Evolutionary conservation across 108 stramenopile genomes (phyloP).

Genomic region (Nitzschia inconspicua): DNA sequence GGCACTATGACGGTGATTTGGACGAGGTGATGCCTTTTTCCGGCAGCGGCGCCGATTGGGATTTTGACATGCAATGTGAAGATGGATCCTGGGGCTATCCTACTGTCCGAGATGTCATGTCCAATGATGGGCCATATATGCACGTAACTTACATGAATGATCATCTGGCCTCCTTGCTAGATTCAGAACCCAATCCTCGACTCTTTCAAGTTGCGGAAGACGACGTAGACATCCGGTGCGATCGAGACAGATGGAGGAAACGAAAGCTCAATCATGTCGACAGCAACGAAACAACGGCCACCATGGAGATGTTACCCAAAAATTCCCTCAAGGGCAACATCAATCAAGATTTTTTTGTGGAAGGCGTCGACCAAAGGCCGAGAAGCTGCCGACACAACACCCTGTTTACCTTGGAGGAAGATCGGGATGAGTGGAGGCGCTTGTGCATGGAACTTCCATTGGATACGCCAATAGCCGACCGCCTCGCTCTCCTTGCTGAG

Average conservation of each 20-base stretch:
- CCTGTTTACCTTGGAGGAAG: background rate
- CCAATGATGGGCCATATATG: constrained; percentile 1
- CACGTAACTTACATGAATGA: background rate
- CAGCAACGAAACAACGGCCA: background rate
- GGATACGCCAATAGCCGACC: background rate
- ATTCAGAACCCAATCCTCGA: background rate
- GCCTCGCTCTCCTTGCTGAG: constrained; percentile 2
- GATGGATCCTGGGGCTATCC: background rate
- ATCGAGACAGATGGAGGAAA: constrained; percentile 4
- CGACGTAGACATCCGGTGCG: background rate
- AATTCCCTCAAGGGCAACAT: background rate
- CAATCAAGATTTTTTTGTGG: background rate
- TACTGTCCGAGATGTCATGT: constrained; percentile 5
- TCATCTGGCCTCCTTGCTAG: constrained; percentile 1
- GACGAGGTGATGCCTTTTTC: background rate
- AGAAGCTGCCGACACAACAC: background rate
- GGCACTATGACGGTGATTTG: constrained; percentile 5
- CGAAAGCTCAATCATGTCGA: background rate
- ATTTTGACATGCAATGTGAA: constrained; percentile 1
- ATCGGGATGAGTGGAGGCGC: constrained; percentile 6
- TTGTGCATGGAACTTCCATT: constrained; percentile 2
- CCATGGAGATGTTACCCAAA: background rate
- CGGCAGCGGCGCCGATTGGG: too few relatives aligned
- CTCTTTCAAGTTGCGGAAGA: constrained; percentile 2
- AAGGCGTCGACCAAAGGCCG: background rate